These are phyloP conservation scores for Nakazawaea ambrosiae DNA, from an alignment of 805 yeast genomes.

Conservation along the genomic window DNA sequence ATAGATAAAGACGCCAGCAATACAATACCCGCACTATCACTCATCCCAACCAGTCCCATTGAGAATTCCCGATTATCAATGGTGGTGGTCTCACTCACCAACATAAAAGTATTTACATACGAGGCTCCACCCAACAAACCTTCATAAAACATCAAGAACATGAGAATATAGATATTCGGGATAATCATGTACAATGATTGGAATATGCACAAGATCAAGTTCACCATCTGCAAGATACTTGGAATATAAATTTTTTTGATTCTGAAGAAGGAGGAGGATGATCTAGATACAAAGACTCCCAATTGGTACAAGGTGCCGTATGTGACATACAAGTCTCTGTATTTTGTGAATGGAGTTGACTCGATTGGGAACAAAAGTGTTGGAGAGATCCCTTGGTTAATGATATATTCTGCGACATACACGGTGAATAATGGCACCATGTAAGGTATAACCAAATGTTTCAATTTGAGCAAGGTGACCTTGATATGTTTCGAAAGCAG, in stretches of 20 bases:
- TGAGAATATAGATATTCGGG: conserved; percentile 53
- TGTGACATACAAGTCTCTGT: conserved; percentile 83
- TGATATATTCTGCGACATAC: conserved; percentile 78
- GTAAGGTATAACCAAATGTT: conserved; percentile 49
- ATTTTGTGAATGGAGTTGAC: conserved; percentile 59
- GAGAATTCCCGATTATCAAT: conserved; percentile 62
- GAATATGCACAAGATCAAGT: conserved; percentile 46
- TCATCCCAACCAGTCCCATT: conserved; percentile 75
- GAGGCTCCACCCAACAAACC: conserved; percentile 88
- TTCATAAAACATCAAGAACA: conserved; percentile 71
- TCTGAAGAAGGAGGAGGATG: conserved; percentile 65
- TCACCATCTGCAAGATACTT: conserved; percentile 59
- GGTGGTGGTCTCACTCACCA: conserved; percentile 55
- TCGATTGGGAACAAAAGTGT: conserved; percentile 74
- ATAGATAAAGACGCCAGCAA: conserved; percentile 72
- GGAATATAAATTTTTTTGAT: conserved; percentile 53
- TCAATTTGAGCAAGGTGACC: conserved; percentile 25
- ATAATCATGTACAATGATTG: conserved; percentile 61
- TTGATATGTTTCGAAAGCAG: conserved; percentile 15
- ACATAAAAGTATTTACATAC: conserved; percentile 82
- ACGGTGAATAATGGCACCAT: conserved; percentile 84
- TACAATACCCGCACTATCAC: conserved; percentile 81
- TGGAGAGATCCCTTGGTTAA: conserved; percentile 90
- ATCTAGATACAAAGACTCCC: conserved; percentile 88
- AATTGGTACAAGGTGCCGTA: conserved; percentile 86